Percentiles rank a stretch among this genome's conserved stretches.
Evolutionary conservation across 2,329 filamentous ascomycete species (phyloP).

Genomic region (Aspergillus pseudoterreus): DNA sequence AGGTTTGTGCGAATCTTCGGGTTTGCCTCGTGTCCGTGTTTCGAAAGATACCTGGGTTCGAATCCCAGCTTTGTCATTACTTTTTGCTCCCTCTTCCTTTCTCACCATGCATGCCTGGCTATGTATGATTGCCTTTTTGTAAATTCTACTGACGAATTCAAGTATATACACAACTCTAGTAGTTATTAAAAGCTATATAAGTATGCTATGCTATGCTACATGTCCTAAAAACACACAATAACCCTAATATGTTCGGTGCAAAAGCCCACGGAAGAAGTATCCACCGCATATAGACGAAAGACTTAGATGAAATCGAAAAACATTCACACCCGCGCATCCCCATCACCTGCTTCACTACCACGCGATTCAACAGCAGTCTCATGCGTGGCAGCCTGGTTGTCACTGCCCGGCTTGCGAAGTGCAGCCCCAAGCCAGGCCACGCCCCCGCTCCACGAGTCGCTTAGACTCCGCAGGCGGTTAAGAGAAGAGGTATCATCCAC

Average conservation of each 20-base stretch:
- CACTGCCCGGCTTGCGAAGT: conserved; percentile 19
- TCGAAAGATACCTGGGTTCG: too few relatives aligned
- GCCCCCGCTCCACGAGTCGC: conserved; percentile 35
- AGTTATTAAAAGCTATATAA: neutral
- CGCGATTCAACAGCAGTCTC: conserved; percentile 4
- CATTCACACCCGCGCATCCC: conserved; percentile 3
- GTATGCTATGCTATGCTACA: neutral
- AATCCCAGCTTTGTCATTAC: neutral
- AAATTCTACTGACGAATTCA: neutral
- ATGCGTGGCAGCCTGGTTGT: neutral
- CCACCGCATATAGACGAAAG: neutral
- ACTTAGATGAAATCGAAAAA: neutral
- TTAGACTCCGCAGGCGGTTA: conserved; percentile 33
- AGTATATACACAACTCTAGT: neutral
- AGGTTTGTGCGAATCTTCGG: too few relatives aligned
- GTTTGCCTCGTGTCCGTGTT: too few relatives aligned
- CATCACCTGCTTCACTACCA: neutral
- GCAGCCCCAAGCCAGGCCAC: conserved; percentile 35
- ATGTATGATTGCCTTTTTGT: too few relatives aligned
- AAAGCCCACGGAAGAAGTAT: neutral
- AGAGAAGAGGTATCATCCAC: conserved; percentile 16
- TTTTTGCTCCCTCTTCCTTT: too few relatives aligned
- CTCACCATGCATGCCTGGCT: too few relatives aligned
- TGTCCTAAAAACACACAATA: neutral
- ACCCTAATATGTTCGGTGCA: neutral